These are phyloP conservation scores for Glutinoglossum americanum DNA, from an alignment of 495 filamentous ascomycete species.

Conservation along the genomic window DNA sequence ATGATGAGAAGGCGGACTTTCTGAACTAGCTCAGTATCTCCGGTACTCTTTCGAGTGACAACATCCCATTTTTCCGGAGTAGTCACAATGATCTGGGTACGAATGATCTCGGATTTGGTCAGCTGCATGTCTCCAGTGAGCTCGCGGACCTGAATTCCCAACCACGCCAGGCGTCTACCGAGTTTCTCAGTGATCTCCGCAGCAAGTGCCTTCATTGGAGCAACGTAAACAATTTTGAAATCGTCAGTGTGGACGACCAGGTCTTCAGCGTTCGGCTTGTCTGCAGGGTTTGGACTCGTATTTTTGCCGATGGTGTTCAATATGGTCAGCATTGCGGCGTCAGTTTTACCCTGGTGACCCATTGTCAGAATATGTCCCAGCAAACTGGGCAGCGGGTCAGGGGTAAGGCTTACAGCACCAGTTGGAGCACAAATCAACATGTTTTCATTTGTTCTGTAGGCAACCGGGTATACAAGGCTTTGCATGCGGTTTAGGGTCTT, in stretches of 20 bases:
- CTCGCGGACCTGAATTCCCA: constrained; percentile 74
- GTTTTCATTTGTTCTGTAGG: constrained; percentile 89
- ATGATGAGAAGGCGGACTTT: constrained; percentile 94
- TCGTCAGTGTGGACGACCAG: constrained; percentile 62
- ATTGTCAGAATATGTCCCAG: constrained; percentile 2
- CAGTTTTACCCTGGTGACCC: constrained; percentile 55
- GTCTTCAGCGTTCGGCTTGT: constrained; percentile 48
- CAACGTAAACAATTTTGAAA: constrained; percentile 97
- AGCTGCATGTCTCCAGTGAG: constrained; percentile 97
- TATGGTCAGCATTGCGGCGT: constrained; percentile 92
- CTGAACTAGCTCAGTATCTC: constrained; percentile 91
- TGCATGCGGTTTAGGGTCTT: constrained; percentile 93
- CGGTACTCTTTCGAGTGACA: constrained; percentile 86
- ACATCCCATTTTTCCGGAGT: constrained; percentile 99
- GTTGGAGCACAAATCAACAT: constrained; percentile 98
- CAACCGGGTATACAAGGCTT: constrained; percentile 84
- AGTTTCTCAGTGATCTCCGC: constrained; percentile 93
- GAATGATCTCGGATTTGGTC: constrained; percentile 84
- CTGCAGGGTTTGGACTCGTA: constrained; percentile 50
- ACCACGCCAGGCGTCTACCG: constrained; percentile 79
- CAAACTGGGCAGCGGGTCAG: background rate
- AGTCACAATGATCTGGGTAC: constrained; percentile 95
- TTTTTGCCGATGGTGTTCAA: constrained; percentile 78
- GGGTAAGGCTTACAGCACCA: constrained; percentile 39
- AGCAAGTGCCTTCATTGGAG: constrained; percentile 93